Conservation (phyloP, 805 yeast species). For the Candida broadrunensis region DNA sequence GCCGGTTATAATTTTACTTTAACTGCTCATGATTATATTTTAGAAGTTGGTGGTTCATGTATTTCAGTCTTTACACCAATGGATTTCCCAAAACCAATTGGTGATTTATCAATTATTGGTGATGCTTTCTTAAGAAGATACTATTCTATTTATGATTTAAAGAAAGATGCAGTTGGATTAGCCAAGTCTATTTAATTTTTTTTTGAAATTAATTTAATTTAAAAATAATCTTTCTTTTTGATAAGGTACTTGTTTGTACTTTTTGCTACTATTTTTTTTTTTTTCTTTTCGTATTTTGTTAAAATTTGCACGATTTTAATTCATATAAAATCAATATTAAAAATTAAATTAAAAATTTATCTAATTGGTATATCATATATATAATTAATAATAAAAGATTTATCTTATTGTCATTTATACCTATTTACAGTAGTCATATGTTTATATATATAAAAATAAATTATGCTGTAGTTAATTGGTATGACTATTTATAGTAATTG, state of each 20-base stretch:
- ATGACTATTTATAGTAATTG: no score
- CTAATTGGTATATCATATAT: no score
- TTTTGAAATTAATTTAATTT: neutral
- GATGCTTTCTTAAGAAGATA: constrained; percentile 95
- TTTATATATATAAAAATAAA: no score
- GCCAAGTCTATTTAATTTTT: constrained; percentile 60
- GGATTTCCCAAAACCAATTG: constrained; percentile 97
- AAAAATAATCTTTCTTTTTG: neutral
- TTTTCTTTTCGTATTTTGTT: neutral
- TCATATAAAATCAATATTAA: no score
- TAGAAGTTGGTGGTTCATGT: constrained; percentile 94
- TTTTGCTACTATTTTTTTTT: neutral
- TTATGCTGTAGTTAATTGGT: no score
- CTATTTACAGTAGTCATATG: no score
- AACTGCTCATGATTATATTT: constrained; percentile 84
- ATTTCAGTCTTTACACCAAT: constrained; percentile 94
- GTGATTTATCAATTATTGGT: constrained; percentile 94
- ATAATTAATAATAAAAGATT: no score
- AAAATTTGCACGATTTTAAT: neutral
- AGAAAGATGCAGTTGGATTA: constrained; percentile 90
- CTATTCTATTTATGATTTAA: constrained; percentile 91
- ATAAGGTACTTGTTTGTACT: neutral
- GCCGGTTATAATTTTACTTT: constrained; percentile 91
- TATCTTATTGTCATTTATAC: no score
- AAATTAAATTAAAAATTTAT: no score